These are phyloP conservation scores for Nakazawaea molendinolei DNA, from an alignment of 805 yeast genomes.

Conservation along the genomic window DNA sequence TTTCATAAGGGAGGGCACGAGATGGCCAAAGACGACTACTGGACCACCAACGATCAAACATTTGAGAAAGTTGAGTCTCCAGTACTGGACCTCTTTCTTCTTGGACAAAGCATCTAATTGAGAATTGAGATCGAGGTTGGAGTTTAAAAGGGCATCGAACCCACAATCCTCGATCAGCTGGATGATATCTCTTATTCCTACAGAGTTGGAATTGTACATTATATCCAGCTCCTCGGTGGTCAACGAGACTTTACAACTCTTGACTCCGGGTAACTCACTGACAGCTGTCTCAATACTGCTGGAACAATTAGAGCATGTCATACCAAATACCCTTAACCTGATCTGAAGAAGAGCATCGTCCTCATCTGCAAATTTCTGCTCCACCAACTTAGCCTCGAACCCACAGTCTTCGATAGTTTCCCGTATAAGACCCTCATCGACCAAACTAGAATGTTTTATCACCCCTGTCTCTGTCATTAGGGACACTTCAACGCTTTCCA, in stretches of 20 bases:
- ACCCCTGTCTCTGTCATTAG: conserved; percentile 69
- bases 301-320: conserved; percentile 55
- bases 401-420: conserved; percentile 72
- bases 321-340: conserved; percentile 41
- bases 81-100: conserved; percentile 62
- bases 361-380: conserved; percentile 9
- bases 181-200: conserved; percentile 64
- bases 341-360: conserved; percentile 11
- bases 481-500: conserved; percentile 54
- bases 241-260: conserved; percentile 40
- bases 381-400: conserved; percentile 35
- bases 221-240: conserved; percentile 50
- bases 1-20: conserved; percentile 29
- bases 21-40: conserved; percentile 43
- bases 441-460: conserved; percentile 37
- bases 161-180: conserved; percentile 44
- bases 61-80: conserved; percentile 53
- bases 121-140: conserved; percentile 49
- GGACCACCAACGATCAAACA: conserved; percentile 59
- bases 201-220: conserved; percentile 37
- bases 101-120: conserved; percentile 68
- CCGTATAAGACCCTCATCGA: conserved; percentile 30
- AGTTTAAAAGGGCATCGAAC: conserved; percentile 41
- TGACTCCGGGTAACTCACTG: conserved; percentile 39
- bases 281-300: conserved; percentile 42